Evolutionary conservation across 2,329 filamentous ascomycete genomes (phyloP), one percentile per base, ranked within the genome.

Genomic region (Botrytis tulipae): DNA sequence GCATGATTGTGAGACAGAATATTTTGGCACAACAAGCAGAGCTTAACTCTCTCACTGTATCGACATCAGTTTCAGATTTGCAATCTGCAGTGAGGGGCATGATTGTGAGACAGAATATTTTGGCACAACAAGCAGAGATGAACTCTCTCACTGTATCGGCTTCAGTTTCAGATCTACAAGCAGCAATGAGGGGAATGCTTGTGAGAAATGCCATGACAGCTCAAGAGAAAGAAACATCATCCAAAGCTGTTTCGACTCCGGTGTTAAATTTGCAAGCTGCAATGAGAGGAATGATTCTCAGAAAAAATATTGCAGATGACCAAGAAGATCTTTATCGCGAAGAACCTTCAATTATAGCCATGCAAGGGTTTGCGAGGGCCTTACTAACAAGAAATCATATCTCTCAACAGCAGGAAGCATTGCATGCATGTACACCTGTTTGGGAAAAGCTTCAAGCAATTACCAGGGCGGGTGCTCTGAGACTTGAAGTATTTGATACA

Each of bases 361-460:
- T 94, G 74, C 92, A 95, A 83, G 89, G 91, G 78, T 69, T 73
- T 74, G 86, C 88, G 51, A 87, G 92, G 82, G 92, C 90, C 71
- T 84, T 88, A 83, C 83, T 90, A 79, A 87, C 84, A 74, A 87
- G 90, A 82, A 83, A 83, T 74, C 85, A 88, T 82, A 82, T 90
- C 74, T 83, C 83, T 51, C 80, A 80, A 71, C 84, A 90, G 78
- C 83, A 83, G 75, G 84, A 88, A 75, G 84, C 85, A 48, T 85
- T 92, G 20, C 81, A 86, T 60, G 82, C 83, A 44, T 87, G 87
- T 73, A 81, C 82, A 9, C 83, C 86, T 1, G 81, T 84, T 61
- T 90, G 87, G 86, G 84, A 83, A 74, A 82, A 85, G 48, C 81
- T 90, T 10, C 83, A 84, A 75, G 80, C 82, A 65, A 78, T 78